A percentile compares a stretch with the other conserved stretches of the same genome.
Conservation (phyloP, 192 early-diverging fungal species). For the Chytriomyces sp. region DNA sequence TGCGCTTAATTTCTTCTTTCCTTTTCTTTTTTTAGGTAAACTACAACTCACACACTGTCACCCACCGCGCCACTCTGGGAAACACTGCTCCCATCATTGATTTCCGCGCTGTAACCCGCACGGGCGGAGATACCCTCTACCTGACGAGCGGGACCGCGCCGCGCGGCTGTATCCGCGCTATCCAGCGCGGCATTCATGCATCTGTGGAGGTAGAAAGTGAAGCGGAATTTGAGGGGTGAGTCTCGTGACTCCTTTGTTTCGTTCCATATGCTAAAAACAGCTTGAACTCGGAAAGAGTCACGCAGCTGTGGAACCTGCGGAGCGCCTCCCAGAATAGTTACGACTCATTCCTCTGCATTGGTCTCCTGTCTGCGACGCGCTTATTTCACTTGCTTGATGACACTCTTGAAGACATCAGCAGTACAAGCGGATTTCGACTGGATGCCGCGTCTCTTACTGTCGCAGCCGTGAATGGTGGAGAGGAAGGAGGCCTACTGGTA, state of each 20-base stretch:
- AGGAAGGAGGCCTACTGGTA: conserved; percentile 1
- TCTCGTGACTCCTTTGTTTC: neutral
- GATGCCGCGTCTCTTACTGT: neutral
- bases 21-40: conserved; percentile 2
- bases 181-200: conserved; percentile 23
- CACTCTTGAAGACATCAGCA: conserved; percentile 24
- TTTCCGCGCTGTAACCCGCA: conserved; percentile 34
- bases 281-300: conserved; percentile 10
- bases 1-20: too few relatives aligned
- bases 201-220: conserved; percentile 2
- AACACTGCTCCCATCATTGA: conserved; percentile 46
- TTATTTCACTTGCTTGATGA: conserved; percentile 29
- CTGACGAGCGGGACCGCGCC: conserved; percentile 30
- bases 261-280: neutral
- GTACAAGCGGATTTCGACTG: conserved; percentile 11
- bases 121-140: conserved; percentile 32
- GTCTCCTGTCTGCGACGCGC: conserved; percentile 32
- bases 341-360: conserved; percentile 30
- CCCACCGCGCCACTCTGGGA: neutral
- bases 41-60: neutral
- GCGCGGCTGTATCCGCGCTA: conserved; percentile 22
- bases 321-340: neutral
- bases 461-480: neutral
- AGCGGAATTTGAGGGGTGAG: conserved; percentile 28
- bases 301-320: conserved; percentile 34